Percentiles rank a stretch among this genome's conserved stretches.
These are phyloP conservation scores for Haplosporangium sp. DNA, from an alignment of 371 early-diverging fungal genomes.

Conservation along the genomic window DNA sequence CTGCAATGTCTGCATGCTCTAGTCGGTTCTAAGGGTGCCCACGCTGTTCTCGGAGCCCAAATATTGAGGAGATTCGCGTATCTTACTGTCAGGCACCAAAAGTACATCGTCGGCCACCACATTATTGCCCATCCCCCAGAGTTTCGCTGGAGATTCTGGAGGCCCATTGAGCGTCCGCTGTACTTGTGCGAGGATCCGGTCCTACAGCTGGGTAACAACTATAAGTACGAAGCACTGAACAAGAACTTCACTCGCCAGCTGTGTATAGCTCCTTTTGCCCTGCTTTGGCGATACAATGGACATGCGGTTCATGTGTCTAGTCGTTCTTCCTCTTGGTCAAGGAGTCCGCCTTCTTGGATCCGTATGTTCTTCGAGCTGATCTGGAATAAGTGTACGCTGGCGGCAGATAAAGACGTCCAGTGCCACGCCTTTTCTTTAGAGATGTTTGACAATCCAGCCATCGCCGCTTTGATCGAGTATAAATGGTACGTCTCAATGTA, in stretches of 20 bases:
- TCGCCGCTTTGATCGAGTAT: not conserved
- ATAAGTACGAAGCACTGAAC: not conserved
- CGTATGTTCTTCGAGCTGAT: too few relatives aligned
- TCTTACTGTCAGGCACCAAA: not conserved
- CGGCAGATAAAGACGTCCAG: too few relatives aligned
- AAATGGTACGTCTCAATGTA: constrained; percentile 1
- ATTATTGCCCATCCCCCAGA: constrained; percentile 1
- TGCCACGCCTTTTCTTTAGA: too few relatives aligned
- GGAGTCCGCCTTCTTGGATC: not conserved
- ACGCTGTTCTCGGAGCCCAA: not conserved
- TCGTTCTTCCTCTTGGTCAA: not conserved
- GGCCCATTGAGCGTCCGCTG: not conserved
- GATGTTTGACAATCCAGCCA: too few relatives aligned
- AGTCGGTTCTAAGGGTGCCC: not conserved
- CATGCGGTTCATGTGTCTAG: not conserved
- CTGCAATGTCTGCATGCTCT: not conserved
- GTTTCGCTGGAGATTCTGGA: not conserved
- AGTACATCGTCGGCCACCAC: not conserved
- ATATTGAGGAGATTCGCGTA: not conserved
- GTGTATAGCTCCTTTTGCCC: not conserved
- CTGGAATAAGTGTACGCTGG: too few relatives aligned
- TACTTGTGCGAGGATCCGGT: not conserved
- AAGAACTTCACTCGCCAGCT: not conserved
- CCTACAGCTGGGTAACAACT: not conserved
- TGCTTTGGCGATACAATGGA: not conserved